Evolutionary conservation across 1,284 basidiomycete species (phyloP).

Genomic region (Neotropicomus parvogracilis): DNA sequence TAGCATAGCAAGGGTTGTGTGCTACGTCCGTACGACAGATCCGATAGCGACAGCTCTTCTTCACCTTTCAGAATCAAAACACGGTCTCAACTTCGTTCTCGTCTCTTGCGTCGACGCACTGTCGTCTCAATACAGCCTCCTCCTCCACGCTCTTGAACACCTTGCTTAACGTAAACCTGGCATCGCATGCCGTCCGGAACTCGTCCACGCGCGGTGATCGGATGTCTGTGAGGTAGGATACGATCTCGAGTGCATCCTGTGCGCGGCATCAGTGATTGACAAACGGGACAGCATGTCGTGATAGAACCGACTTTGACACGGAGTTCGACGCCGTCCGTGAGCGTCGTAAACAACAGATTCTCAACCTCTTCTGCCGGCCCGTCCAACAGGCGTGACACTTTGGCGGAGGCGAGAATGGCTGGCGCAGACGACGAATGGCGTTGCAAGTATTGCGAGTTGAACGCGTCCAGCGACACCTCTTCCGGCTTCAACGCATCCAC

Average conservation of each 20-base stretch:
- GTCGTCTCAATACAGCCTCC: constrained; percentile 30
- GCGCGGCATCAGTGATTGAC: not conserved
- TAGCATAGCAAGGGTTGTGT: not conserved
- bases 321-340: constrained; percentile 45
- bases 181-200: constrained; percentile 52
- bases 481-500: constrained; percentile 54
- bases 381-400: constrained; percentile 46
- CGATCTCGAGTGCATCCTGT: constrained; percentile 47
- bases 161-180: constrained; percentile 58
- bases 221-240: constrained; percentile 46
- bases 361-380: constrained; percentile 57
- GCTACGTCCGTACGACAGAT: not conserved
- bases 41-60: not conserved
- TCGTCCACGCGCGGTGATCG: constrained; percentile 54
- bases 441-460: constrained; percentile 77
- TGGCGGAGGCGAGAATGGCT: constrained; percentile 61
- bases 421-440: constrained; percentile 46
- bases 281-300: not conserved
- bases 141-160: constrained; percentile 57
- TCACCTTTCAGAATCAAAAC: constrained; percentile 26
- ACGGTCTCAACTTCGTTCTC: constrained; percentile 25
- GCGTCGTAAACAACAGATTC: constrained; percentile 49
- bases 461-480: constrained; percentile 57
- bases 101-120: constrained; percentile 25
- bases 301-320: constrained; percentile 47